Evolutionary conservation across 345 rosid genomes (phyloP).

Genomic region (Zanthoxylum bungeanum): DNA sequence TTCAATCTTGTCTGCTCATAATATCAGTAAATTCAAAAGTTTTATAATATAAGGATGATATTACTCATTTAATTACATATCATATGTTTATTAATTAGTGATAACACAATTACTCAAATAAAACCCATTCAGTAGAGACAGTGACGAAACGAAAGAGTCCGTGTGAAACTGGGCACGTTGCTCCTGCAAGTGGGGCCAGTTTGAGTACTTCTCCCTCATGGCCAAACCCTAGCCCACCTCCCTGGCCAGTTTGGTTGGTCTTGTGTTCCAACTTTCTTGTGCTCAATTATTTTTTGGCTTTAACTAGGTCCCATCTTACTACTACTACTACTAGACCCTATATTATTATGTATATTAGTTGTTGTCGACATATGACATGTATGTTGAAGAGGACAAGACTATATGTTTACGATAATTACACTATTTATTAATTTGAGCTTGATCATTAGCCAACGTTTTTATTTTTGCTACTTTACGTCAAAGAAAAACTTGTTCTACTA

Average conservation of each 20-base stretch:
- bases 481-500: background rate
- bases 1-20: constrained; percentile 19
- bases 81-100: too few species aligned
- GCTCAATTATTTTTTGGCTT: background rate
- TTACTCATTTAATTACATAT: too few species aligned
- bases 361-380: background rate
- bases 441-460: background rate
- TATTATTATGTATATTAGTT: background rate
- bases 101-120: too few species aligned
- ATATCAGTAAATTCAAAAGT: constrained; percentile 17
- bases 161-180: constrained; percentile 2
- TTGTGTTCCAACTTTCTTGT: background rate
- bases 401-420: too few species aligned
- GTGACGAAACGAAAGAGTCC: constrained; percentile 17
- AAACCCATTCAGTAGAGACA: constrained; percentile 31
- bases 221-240: background rate
- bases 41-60: too few species aligned
- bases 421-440: too few species aligned
- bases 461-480: background rate
- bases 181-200: constrained; percentile 6
- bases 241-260: background rate
- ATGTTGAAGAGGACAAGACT: background rate
- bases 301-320: background rate
- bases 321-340: too few species aligned
- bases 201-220: background rate